Percentiles rank a stretch among this genome's conserved stretches.
phyloP scores from a whole-genome alignment of 2,329 filamentous ascomycete genomes.

The Curvularia eragrostidis region DNA sequence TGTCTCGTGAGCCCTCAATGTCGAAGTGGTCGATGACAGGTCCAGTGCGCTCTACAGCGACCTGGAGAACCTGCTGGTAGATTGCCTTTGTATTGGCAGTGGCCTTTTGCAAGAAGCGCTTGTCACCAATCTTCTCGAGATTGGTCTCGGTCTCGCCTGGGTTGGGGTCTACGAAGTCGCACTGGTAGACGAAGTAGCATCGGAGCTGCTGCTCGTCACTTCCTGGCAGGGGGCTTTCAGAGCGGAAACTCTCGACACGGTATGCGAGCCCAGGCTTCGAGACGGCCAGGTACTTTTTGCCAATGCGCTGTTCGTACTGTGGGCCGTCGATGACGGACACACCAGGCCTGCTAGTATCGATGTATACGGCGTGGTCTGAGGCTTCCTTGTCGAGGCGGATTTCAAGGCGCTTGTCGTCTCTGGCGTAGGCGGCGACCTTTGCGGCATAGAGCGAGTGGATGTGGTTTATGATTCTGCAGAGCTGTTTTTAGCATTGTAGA shows the following conservation, averaged over 20 bases:
- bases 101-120: constrained; percentile 93
- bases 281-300: constrained; percentile 92
- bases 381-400: constrained; percentile 97
- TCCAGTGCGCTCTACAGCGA: constrained; percentile 82
- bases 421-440: constrained; percentile 91
- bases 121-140: constrained; percentile 89
- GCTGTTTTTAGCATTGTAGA: constrained; percentile 21
- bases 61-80: constrained; percentile 91
- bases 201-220: constrained; percentile 82
- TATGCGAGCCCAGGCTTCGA: constrained; percentile 75
- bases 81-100: constrained; percentile 94
- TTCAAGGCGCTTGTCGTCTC: constrained; percentile 92
- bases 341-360: constrained; percentile 94
- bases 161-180: constrained; percentile 80
- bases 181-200: constrained; percentile 99
- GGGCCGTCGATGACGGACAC: constrained; percentile 77
- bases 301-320: constrained; percentile 91
- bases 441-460: constrained; percentile 96
- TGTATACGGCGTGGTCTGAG: constrained; percentile 94
- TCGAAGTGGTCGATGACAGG: constrained; percentile 99
- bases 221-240: constrained; percentile 78
- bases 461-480: constrained; percentile 76
- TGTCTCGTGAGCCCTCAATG: constrained; percentile 88
- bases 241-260: constrained; percentile 97
- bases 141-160: constrained; percentile 80